Conservation (phyloP, 2,329 filamentous ascomycete species). For the Phaeosphaeriaceae sp. region DNA sequence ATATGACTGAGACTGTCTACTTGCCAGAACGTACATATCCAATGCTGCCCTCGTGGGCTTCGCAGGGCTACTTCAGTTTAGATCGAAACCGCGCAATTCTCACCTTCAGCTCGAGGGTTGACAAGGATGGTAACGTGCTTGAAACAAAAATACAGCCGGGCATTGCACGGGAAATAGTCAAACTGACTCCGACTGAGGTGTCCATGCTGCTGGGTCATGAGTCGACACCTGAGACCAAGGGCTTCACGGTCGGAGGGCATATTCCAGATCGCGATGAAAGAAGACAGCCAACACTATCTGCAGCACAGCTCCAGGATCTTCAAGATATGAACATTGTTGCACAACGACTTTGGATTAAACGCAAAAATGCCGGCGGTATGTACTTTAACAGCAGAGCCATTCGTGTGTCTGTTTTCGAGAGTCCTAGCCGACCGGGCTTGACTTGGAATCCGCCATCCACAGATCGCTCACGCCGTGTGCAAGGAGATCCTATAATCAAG, state of each 20-base stretch:
- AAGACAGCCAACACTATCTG: conserved; percentile 19
- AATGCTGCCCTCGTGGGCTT: conserved; percentile 62
- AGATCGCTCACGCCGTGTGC: conserved; percentile 44
- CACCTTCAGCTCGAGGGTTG: conserved; percentile 66
- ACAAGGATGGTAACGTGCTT: conserved; percentile 59
- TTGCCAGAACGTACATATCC: conserved; percentile 63
- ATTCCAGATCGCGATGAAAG: conserved; percentile 3
- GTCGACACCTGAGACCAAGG: conserved; percentile 20
- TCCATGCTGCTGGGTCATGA: conserved; percentile 44
- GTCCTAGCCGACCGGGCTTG: conserved; percentile 37
- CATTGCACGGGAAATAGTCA: conserved; percentile 61
- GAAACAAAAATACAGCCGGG: conserved; percentile 63
- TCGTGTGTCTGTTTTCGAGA: conserved; percentile 44
- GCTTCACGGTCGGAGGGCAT: conserved; percentile 36
- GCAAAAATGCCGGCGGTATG: conserved; percentile 49
- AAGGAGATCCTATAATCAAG: conserved; percentile 56
- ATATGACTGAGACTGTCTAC: conserved; percentile 63
- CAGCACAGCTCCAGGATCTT: conserved; percentile 31
- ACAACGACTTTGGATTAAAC: conserved; percentile 35
- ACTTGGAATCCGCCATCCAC: conserved; percentile 51
- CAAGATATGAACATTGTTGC: conserved; percentile 46
- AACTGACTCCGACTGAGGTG: conserved; percentile 56
- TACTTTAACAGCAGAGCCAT: conserved; percentile 34
- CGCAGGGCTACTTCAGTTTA: conserved; percentile 62
- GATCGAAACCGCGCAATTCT: conserved; percentile 61